Percentiles rank a stretch among this genome's conserved stretches.
Conservation (phyloP, 78 protist species). For the Speleostelium caveatum region DNA sequence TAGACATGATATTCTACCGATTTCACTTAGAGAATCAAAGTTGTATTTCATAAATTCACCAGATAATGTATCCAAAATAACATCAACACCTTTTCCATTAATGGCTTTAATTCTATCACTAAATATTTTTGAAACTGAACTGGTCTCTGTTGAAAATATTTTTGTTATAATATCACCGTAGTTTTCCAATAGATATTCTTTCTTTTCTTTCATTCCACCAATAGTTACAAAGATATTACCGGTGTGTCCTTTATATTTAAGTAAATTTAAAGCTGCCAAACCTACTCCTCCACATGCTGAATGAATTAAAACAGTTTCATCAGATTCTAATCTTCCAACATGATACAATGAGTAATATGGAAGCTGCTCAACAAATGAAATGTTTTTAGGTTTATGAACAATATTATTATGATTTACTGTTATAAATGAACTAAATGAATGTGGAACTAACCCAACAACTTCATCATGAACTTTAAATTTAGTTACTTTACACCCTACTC, state of each 20-base stretch:
- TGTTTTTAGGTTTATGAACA: neutral
- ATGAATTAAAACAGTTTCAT: conserved; percentile 55
- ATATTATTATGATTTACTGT: neutral
- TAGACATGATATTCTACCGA: conserved; percentile 13
- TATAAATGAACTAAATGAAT: neutral
- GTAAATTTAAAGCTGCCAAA: conserved; percentile 1
- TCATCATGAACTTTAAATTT: conserved; percentile 18
- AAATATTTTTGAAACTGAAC: too few species aligned
- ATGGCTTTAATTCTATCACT: neutral
- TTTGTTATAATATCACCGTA: neutral
- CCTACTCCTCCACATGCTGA: conserved; percentile 61
- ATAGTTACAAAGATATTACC: conserved; percentile 27
- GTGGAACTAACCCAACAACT: neutral
- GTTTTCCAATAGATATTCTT: neutral
- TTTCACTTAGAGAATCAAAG: neutral
- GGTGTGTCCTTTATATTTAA: conserved; percentile 17
- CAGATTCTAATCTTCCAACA: neutral
- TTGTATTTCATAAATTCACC: neutral
- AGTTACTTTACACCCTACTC: conserved; percentile 16
- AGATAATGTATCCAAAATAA: conserved; percentile 2
- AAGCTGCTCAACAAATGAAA: neutral
- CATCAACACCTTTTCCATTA: neutral
- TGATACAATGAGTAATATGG: neutral
- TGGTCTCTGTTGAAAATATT: too few species aligned
- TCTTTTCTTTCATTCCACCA: conserved; percentile 13